Base-by-base conservation (phyloP, 768 basidiomycete genomes). In the Collybia mongolica region DNA sequence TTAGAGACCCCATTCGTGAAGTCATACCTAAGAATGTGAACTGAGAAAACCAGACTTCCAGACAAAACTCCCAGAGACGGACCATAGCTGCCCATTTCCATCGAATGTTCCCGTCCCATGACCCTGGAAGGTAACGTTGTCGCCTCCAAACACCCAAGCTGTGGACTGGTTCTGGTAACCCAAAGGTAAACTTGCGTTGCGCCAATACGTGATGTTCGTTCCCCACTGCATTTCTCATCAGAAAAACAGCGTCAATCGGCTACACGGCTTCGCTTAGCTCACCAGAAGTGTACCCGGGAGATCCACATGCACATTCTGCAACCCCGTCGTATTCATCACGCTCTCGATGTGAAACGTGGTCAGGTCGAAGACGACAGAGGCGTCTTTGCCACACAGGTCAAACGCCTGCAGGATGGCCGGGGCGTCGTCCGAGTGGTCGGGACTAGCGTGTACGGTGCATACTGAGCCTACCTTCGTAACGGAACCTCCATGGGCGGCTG, bases 11-110 rank as follows among this genome's bases (percentile, higher is more conserved):
- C 69, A 14, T 71, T 60, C 2, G 67, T 65, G 44, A 65, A 66
- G 46, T 66, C 62, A 53, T 75, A 75, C 67, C 67, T 68, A 42
- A 14, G 26, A 12, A 9, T 7, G 20, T 14, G 2, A 36, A 20
- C 20, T 35, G 14, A 37, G 19, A 19, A 22, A 28, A 7, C 5
- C 2, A 22, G 14, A 3, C 15, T 20, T 41, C 35, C 15, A 37
- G 52, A 20, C 5, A 24, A 36, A 11, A 9, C 14, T 6, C 2
- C 2, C 14, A 11, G n/a, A 44, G 22, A 54, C 53, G 2, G 23
- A 69, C 73, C 73, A 75, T 2, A 68, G 58, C 46, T 73, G 71
- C 14, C 73, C 73, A 38, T 73, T 72, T 8, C 72, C 72, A 48
- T 72, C 67, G 41, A 75, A 69, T 3, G 72, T 73, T 17, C 73